These are phyloP conservation scores for Alloteropsis angusta DNA, from an alignment of 202 grass and related monocot species.

Conservation along the genomic window DNA sequence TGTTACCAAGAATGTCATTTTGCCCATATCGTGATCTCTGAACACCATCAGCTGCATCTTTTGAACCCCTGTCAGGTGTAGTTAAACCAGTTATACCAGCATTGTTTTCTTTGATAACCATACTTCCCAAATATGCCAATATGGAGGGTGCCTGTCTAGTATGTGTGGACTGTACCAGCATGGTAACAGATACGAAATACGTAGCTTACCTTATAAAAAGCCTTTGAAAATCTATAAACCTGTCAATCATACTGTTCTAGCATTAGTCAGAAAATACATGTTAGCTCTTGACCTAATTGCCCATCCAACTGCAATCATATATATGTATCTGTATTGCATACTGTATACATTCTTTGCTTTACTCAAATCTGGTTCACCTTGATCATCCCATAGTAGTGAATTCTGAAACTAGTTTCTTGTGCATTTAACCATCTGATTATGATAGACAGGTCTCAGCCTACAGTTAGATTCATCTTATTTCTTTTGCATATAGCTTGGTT, in stretches of 20 bases:
- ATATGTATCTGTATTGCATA: neutral
- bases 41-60: neutral
- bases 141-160: neutral
- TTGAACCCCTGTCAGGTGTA: neutral
- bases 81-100: neutral
- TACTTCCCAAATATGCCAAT: neutral
- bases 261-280: neutral
- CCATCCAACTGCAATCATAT: neutral
- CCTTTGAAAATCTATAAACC: neutral
- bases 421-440: neutral
- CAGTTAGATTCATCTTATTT: neutral
- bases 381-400: neutral
- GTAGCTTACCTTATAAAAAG: neutral
- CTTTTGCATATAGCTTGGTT: neutral
- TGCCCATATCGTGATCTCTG: neutral
- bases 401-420: neutral
- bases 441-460: neutral
- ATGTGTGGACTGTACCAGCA: neutral
- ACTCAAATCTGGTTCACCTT: neutral
- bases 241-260: neutral
- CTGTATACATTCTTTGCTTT: neutral
- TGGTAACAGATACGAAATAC: neutral
- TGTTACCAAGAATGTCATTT: neutral
- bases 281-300: neutral
- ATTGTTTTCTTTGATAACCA: neutral